phyloP scores from a whole-genome alignment of 805 yeast species.

The Kuraishia piskuri region DNA sequence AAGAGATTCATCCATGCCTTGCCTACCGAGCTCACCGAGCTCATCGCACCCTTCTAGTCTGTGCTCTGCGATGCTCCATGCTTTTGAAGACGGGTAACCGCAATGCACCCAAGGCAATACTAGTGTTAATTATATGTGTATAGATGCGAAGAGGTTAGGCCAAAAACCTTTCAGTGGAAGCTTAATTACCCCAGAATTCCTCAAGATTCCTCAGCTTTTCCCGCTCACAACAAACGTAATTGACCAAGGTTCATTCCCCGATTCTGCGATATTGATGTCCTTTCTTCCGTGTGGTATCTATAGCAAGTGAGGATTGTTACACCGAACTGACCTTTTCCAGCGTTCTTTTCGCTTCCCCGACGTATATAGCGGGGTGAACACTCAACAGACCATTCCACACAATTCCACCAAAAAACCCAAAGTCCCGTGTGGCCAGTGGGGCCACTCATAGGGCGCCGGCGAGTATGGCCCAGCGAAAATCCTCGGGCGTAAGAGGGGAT shows the following conservation, averaged over 20 bases:
- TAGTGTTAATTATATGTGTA: background rate
- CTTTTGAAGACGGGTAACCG: background rate
- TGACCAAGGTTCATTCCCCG: too few species aligned
- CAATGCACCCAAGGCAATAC: background rate
- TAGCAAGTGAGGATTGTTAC: background rate
- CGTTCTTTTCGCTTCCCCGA: background rate
- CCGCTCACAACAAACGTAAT: too few species aligned
- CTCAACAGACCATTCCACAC: background rate
- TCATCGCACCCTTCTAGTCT: too few species aligned
- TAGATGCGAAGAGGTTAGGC: background rate
- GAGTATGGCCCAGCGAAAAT: background rate
- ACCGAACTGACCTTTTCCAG: background rate
- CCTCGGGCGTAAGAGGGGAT: background rate
- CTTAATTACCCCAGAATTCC: background rate
- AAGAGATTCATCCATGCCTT: background rate
- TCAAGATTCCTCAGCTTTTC: too few species aligned
- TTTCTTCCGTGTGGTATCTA: background rate
- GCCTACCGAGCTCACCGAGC: too few species aligned
- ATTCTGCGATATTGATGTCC: too few species aligned
- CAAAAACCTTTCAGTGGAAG: background rate
- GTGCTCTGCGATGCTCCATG: too few species aligned
- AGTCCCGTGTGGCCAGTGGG: background rate
- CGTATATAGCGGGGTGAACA: background rate
- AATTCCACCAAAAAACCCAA: background rate
- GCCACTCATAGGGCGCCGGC: background rate